These are phyloP conservation scores for Gossypium anomalum DNA, from an alignment of 345 rosid species.

Conservation along the genomic window DNA sequence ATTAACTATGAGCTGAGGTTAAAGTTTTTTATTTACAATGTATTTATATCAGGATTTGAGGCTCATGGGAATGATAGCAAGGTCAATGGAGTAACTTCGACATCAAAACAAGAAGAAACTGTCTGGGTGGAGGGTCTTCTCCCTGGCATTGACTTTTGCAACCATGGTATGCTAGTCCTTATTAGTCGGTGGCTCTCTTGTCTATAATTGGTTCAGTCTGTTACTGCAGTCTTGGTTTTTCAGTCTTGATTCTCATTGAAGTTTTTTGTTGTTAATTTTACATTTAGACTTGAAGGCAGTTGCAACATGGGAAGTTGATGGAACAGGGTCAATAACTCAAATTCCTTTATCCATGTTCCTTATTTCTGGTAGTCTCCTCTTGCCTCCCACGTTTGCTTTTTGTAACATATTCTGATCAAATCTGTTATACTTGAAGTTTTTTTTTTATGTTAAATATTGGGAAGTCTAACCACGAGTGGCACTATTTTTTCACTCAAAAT, in stretches of 20 bases:
- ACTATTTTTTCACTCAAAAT: slow-evolving; percentile 5
- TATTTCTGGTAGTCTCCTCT: slow-evolving; percentile 57
- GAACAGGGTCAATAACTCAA: slow-evolving; percentile 51
- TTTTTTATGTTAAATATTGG: slow-evolving; percentile 15
- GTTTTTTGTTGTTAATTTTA: background rate
- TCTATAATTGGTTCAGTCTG: background rate
- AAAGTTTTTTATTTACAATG: background rate
- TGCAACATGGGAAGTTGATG: slow-evolving; percentile 99
- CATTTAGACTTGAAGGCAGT: slow-evolving; percentile 62
- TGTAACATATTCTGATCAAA: background rate
- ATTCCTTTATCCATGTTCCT: slow-evolving; percentile 84
- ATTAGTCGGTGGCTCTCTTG: background rate
- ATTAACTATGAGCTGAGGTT: slow-evolving; percentile 18
- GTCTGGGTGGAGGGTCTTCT: slow-evolving; percentile 97
- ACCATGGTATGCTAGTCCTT: slow-evolving; percentile 62
- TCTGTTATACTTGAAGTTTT: slow-evolving; percentile 10
- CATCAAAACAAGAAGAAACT: slow-evolving; percentile 46
- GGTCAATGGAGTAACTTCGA: slow-evolving; percentile 30
- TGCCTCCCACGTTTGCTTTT: slow-evolving; percentile 1
- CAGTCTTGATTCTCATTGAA: background rate
- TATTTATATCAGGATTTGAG: slow-evolving; percentile 28
- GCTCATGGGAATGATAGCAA: slow-evolving; percentile 19
- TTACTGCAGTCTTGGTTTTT: background rate
- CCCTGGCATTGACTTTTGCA: slow-evolving; percentile 96
- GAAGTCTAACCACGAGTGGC: slow-evolving; percentile 17